Evolutionary conservation across 768 basidiomycete genomes (phyloP).

Genomic region (Collybia nuda): DNA sequence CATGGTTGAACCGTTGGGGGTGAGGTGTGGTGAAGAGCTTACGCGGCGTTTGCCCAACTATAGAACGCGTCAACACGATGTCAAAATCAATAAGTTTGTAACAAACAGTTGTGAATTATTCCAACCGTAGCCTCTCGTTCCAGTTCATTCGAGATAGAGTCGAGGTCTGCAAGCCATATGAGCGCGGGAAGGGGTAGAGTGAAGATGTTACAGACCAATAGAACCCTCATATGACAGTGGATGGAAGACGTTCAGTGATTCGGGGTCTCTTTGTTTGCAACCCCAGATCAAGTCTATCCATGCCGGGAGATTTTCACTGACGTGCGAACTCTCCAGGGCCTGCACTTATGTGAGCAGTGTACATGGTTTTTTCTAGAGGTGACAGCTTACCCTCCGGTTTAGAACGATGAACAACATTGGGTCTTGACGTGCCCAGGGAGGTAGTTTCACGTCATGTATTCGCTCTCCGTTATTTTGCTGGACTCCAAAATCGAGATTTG

Average conservation of each 20-base stretch:
- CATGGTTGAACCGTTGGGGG: slow-evolving; percentile 72
- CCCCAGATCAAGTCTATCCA: slow-evolving; percentile 98
- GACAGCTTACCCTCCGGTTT: slow-evolving; percentile 64
- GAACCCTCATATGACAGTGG: slow-evolving; percentile 92
- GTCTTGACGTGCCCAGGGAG: slow-evolving; percentile 87
- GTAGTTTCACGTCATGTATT: slow-evolving; percentile 86
- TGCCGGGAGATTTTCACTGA: slow-evolving; percentile 77
- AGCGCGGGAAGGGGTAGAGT: neutral
- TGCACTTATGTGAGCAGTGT: slow-evolving; percentile 20
- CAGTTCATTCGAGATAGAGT: slow-evolving; percentile 79
- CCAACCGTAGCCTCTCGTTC: slow-evolving; percentile 92
- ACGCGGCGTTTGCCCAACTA: slow-evolving; percentile 90
- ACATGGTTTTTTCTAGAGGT: neutral
- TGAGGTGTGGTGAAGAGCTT: slow-evolving; percentile 81
- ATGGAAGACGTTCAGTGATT: slow-evolving; percentile 84
- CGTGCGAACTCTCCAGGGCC: slow-evolving; percentile 87
- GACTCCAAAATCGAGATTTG: slow-evolving; percentile 77
- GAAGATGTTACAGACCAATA: slow-evolving; percentile 49
- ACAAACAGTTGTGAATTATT: slow-evolving; percentile 90
- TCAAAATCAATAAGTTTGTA: neutral
- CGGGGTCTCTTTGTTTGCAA: slow-evolving; percentile 75
- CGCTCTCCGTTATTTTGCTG: slow-evolving; percentile 72
- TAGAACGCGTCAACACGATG: neutral
- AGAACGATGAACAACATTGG: slow-evolving; percentile 78
- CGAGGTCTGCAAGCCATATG: slow-evolving; percentile 57